Evolutionary conservation across 139 green algal species (phyloP).

Genomic region (Volvox reticuliferus): DNA sequence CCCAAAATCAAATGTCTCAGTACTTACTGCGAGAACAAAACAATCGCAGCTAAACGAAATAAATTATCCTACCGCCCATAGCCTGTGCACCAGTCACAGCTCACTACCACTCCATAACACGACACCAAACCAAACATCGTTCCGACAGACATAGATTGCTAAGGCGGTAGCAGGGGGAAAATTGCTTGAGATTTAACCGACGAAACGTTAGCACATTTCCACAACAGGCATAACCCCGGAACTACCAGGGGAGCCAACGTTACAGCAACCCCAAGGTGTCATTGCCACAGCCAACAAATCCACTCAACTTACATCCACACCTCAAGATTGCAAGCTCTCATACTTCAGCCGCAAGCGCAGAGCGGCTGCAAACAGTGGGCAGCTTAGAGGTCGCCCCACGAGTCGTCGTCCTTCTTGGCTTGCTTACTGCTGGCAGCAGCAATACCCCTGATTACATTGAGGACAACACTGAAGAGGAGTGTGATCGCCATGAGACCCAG

Average conservation of each 20-base stretch:
- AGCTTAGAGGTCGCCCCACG: slow-evolving; percentile 42
- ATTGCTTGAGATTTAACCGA: not conserved
- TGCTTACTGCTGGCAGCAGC: not conserved
- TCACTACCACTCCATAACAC: not conserved
- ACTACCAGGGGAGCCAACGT: not conserved
- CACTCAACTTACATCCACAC: not conserved
- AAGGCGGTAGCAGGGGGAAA: not conserved
- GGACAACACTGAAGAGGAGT: slow-evolving; percentile 38
- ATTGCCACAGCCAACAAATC: not conserved
- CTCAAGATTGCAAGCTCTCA: not conserved
- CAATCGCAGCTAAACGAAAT: too few relatives aligned
- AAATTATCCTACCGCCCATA: too few relatives aligned
- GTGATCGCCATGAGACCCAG: slow-evolving; percentile 37
- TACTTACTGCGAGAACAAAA: too few relatives aligned
- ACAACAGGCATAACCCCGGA: not conserved
- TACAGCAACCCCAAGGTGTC: not conserved
- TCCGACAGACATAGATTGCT: not conserved
- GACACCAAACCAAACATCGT: not conserved
- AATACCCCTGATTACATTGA: slow-evolving; percentile 46
- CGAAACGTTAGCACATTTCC: not conserved
- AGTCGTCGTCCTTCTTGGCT: slow-evolving; percentile 32
- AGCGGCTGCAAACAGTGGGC: not conserved
- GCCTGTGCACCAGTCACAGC: too few relatives aligned
- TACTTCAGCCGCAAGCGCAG: not conserved
- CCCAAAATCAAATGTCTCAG: too few relatives aligned